These are phyloP conservation scores for Periconia sp. DNA, from an alignment of 2,329 filamentous ascomycete genomes.

Conservation along the genomic window DNA sequence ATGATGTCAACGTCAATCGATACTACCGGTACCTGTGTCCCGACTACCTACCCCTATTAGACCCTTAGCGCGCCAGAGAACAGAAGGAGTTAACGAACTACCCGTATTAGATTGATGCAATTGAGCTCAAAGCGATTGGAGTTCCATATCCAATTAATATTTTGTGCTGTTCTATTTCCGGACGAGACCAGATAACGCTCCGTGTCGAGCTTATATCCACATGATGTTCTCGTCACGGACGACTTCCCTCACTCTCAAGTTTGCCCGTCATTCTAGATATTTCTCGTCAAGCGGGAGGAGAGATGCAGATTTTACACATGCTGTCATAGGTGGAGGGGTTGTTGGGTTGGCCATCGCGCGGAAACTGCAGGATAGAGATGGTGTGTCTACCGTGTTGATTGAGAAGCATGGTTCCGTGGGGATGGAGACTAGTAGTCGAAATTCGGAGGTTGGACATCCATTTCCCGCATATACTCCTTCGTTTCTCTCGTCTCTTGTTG, in stretches of 20 bases:
- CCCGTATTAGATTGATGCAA: too few relatives aligned
- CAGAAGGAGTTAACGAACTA: not conserved
- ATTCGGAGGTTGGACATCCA: slow-evolving; percentile 67
- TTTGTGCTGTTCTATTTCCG: not conserved
- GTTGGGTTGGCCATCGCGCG: slow-evolving; percentile 81
- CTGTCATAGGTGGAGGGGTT: slow-evolving; percentile 69
- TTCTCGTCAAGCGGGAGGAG: slow-evolving; percentile 32
- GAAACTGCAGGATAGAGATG: slow-evolving; percentile 63
- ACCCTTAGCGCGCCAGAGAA: not conserved
- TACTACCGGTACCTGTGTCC: not conserved
- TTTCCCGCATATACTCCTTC: not conserved
- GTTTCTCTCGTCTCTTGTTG: too few relatives aligned
- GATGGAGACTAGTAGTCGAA: slow-evolving; percentile 85
- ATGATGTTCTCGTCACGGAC: not conserved
- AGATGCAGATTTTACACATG: slow-evolving; percentile 64
- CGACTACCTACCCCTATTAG: not conserved
- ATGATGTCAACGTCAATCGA: not conserved
- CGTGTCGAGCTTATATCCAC: not conserved
- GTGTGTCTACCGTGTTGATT: slow-evolving; percentile 71
- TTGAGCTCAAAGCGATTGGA: not conserved
- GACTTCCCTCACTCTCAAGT: not conserved
- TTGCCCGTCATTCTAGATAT: not conserved
- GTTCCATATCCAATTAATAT: not conserved
- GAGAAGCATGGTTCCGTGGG: slow-evolving; percentile 77
- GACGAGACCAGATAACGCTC: not conserved